Base-by-base conservation (phyloP, 306 rosid species). In the Quercus engelmannii region DNA sequence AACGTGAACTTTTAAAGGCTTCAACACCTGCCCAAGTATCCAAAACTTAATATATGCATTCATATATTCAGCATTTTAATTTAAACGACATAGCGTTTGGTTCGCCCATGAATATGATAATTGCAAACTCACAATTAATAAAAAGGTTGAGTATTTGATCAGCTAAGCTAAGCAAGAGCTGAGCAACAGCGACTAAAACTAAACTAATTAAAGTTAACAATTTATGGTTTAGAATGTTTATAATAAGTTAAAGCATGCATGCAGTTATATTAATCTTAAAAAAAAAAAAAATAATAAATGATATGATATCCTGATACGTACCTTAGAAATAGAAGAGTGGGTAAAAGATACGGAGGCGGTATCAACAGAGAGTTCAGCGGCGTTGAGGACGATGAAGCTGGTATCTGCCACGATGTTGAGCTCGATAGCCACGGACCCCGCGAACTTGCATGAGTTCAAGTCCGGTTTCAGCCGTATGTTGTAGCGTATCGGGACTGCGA, bases 401-500 rank as follows among this genome's bases (percentile, higher is more conserved):
- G 98, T 91, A 1, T 90, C 91, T 75, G 86, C 83, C 68, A 91
- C 85, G 86, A 95, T 79, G 73, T 91, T 84, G 68, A 92, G 75
- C 63, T 89, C 86, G 46, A 95, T 55, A 78, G 87, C 25, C 75
- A 92, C 90, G 35, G 92, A 87, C 31, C 98, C 99, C 17, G 76
- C 30, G 81, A 95, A 95, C 71, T 88, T 87, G 74, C 95, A 90
- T 2, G 85, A 78, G 1, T 51, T 17, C 78, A 95, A 95, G 92
- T 95, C 92, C 0, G 99, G 99, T 35, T 85, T 90, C 41, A 95
- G 96, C 43, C n/a, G 35, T 14, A 95, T 35, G 21, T 85, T 87
- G 83, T 95, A 95, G 30, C 96, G 87, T 57, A 90, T 90, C 0
- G 99, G 99, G 74, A 91, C 81, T 35, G 94, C 97, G 83, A 95